Base-by-base conservation (phyloP, 306 rosid genomes). In the Inga oerstediana region DNA sequence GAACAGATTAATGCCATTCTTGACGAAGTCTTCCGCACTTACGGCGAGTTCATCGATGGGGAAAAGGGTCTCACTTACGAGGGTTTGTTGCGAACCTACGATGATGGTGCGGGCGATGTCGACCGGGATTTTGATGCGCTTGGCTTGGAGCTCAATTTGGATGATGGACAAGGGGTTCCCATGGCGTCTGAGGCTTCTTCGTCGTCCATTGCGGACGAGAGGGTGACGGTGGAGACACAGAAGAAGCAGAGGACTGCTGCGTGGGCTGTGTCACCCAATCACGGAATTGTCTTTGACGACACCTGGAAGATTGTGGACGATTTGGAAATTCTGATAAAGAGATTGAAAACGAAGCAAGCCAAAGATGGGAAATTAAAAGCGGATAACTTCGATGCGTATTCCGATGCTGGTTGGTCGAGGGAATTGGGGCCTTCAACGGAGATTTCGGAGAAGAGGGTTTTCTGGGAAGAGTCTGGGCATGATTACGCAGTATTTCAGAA, bases 181-280 rank as follows among this genome's bases (percentile, higher is more conserved):
- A 71, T 87, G n/a, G 88, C 86, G 0, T 89, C 94, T 0, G 99
- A 91, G 86, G 97, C 97, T 1, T 97, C 99, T 0, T 89, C 98
- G 17, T 93, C 98, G 30, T 91, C 99, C 19, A 91, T 94, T 19
- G 90, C 87, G 1, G 97, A 94, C 9, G 99, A 97, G 83, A 89
- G 95, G 24, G 83, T 80, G 43, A 84, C 64, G 2, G 90, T 88
- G 45, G 98, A 94, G 79, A 80, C 98, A 10, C 99, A 94, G 90
- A 97, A 96, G 95, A 92, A 97, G 88, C 99, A 97, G 93, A 87
- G 97, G 79, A 94, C 98, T 34, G 99, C 97, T 0, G 98, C 97
- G 2, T 96, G 99, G 99, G 97, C 99, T 3, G 91, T 94, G 81
- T 97, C 98, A 69, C 98, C 98, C 1, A 91, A 92, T 81, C 98